Evolutionary conservation across 805 yeast genomes (phyloP).

Genomic region (Wickerhamiella azymoides): DNA sequence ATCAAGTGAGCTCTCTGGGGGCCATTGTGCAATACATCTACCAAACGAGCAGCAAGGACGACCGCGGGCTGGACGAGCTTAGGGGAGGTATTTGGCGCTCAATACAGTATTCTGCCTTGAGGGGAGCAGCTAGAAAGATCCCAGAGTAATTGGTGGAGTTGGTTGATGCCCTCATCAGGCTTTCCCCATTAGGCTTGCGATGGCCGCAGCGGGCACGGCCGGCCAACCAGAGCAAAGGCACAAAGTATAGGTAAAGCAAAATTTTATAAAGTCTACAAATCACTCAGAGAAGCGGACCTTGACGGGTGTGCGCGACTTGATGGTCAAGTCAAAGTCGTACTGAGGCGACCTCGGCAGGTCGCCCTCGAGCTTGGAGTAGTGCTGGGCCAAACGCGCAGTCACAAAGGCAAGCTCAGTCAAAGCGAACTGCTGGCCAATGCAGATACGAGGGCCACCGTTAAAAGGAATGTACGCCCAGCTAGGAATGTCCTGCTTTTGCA

Average conservation of each 20-base stretch:
- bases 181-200: too few species aligned
- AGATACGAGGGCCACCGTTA: conserved; percentile 35
- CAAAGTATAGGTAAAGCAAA: too few species aligned
- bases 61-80: not conserved
- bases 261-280: conserved; percentile 2
- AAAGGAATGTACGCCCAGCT: conserved; percentile 34
- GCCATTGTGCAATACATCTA: not conserved
- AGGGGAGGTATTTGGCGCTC: conserved; percentile 22
- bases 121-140: not conserved
- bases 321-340: conserved; percentile 1
- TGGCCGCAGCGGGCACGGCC: too few species aligned
- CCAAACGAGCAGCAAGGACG: not conserved
- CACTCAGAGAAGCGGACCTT: not conserved
- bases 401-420: conserved; percentile 32
- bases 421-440: conserved; percentile 37
- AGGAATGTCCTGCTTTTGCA: conserved; percentile 22
- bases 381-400: conserved; percentile 27
- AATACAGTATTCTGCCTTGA: not conserved
- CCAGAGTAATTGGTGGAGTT: too few species aligned
- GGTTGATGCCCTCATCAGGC: too few species aligned
- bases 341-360: not conserved
- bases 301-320: conserved; percentile 1
- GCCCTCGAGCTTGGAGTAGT: conserved; percentile 12
- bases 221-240: too few species aligned
- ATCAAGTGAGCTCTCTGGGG: not conserved